Percentiles rank a stretch among this genome's conserved stretches.
Evolutionary conservation across 495 filamentous ascomycete genomes (phyloP).

Genomic region (Aspergillus saccharolyticus): DNA sequence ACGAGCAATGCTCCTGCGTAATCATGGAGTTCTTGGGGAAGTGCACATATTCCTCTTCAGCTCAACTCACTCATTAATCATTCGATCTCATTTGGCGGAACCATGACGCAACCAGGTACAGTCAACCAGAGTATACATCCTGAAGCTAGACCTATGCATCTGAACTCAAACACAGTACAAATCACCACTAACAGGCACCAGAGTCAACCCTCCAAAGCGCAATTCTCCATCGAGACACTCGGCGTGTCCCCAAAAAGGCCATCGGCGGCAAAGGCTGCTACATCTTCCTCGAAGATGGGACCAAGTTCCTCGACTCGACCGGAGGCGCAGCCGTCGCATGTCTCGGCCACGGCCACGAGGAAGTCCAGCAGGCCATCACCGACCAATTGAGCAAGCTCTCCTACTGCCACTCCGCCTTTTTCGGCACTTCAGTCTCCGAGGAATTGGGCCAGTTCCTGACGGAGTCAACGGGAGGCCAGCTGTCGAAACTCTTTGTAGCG

Average conservation of each 20-base stretch:
- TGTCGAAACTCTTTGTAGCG: slow-evolving; percentile 43
- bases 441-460: slow-evolving; percentile 39
- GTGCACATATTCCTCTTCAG: not conserved
- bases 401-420: slow-evolving; percentile 52
- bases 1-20: not conserved
- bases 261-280: slow-evolving; percentile 42
- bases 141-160: not conserved
- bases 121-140: not conserved
- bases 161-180: too few relatives aligned
- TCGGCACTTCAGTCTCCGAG: slow-evolving; percentile 43
- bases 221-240: slow-evolving; percentile 41
- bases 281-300: slow-evolving; percentile 53
- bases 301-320: slow-evolving; percentile 58
- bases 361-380: slow-evolving; percentile 41
- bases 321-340: slow-evolving; percentile 49
- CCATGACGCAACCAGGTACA: not conserved
- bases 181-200: not conserved
- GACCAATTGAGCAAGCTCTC: slow-evolving; percentile 46
- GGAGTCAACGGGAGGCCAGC: slow-evolving; percentile 41
- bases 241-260: slow-evolving; percentile 35
- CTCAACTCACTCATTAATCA: not conserved
- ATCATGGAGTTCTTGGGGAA: not conserved
- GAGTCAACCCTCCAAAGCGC: slow-evolving; percentile 24
- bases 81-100: not conserved
- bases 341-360: slow-evolving; percentile 44